Conservation (phyloP, 192 early-diverging fungal species). For the Umbelopsis vinacea region DNA sequence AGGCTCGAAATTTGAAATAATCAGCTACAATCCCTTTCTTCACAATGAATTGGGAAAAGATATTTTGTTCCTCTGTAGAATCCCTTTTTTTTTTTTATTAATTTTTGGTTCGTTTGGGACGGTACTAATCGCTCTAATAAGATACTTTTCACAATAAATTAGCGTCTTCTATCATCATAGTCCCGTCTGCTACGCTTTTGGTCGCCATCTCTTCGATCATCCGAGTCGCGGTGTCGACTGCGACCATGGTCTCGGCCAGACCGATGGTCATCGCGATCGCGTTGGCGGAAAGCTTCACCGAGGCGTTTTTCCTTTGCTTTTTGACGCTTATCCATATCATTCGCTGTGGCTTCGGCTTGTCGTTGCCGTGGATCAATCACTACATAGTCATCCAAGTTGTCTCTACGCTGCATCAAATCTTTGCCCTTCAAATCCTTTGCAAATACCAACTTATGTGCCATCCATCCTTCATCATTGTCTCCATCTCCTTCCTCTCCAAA, state of each 20-base stretch:
- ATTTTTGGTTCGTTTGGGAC: background rate
- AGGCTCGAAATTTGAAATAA: background rate
- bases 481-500: constrained; percentile 48
- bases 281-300: constrained; percentile 20
- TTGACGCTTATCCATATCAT: constrained; percentile 24
- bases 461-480: constrained; percentile 69
- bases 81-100: constrained; percentile 1
- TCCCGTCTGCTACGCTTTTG: constrained; percentile 15
- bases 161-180: background rate
- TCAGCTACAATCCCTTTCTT: no score
- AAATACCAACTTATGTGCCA: constrained; percentile 78
- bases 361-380: constrained; percentile 68
- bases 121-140: background rate
- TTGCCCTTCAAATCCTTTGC: constrained; percentile 69
- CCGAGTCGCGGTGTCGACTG: background rate
- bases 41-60: no score
- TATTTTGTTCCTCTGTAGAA: no score
- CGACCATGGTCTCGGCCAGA: background rate
- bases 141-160: background rate
- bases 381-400: constrained; percentile 65
- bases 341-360: constrained; percentile 25
- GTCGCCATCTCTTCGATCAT: background rate
- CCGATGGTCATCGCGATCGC: constrained; percentile 1
- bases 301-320: constrained; percentile 21
- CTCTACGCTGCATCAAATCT: constrained; percentile 56